Conservation (phyloP, 306 rosid genomes). For the Corylus heterophylla region DNA sequence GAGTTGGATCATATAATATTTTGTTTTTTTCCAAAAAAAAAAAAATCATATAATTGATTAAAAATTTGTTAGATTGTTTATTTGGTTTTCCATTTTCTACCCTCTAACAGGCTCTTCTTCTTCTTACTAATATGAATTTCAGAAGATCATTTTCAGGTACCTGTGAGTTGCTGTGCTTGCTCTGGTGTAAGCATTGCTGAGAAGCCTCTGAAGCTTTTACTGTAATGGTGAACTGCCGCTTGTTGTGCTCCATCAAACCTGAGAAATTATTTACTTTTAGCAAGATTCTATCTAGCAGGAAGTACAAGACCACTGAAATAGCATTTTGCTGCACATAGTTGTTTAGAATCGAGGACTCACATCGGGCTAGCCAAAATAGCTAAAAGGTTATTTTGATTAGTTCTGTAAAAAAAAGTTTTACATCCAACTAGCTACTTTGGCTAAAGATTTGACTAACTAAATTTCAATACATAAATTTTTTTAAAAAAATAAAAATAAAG, state of each 20-base stretch:
- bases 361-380: too few species aligned
- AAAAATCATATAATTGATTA: too few species aligned
- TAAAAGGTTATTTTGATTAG: too few species aligned
- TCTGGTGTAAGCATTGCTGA: constrained; percentile 63
- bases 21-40: too few species aligned
- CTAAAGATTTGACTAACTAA: too few species aligned
- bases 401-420: too few species aligned
- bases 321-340: constrained; percentile 2
- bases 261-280: constrained; percentile 15
- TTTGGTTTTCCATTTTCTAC: not conserved
- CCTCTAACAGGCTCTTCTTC: not conserved
- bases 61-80: not conserved
- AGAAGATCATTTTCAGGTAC: constrained; percentile 23
- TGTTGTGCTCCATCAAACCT: constrained; percentile 46
- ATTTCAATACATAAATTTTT: too few species aligned
- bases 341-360: not conserved
- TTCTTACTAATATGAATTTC: not conserved
- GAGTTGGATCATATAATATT: not conserved
- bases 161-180: constrained; percentile 60
- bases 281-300: not conserved
- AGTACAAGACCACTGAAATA: not conserved
- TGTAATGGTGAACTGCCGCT: constrained; percentile 56
- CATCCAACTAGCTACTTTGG: too few species aligned
- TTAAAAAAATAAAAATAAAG: too few species aligned
- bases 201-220: constrained; percentile 70